Conservation (phyloP, 352 stramenopile genomes). For the Globisporangium perplexum region DNA sequence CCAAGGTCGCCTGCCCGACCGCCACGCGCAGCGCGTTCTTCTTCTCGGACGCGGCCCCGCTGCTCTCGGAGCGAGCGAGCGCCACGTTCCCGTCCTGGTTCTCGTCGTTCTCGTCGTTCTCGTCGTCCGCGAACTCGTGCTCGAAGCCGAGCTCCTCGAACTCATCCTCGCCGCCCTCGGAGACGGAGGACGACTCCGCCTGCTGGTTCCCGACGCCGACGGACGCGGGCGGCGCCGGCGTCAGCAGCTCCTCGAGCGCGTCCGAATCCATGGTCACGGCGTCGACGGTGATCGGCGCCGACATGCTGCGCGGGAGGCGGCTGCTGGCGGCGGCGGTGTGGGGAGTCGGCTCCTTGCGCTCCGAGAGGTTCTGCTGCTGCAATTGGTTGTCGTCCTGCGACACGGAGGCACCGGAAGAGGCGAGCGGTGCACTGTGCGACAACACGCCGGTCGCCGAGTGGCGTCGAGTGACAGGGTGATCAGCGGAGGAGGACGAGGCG, state of each 20-base stretch:
- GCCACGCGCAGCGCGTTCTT: slow-evolving; percentile 37
- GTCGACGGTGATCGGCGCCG: not conserved
- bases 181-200: not conserved
- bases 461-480: not conserved
- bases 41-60: not conserved
- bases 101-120: slow-evolving; percentile 7
- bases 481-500: too few relatives aligned
- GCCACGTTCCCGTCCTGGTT: slow-evolving; percentile 6
- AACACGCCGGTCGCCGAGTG: not conserved
- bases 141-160: slow-evolving; percentile 11
- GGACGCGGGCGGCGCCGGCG: not conserved
- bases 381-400: not conserved
- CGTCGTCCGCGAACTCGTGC: not conserved
- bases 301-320: slow-evolving; percentile 1
- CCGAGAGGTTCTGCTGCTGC: not conserved
- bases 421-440: not conserved
- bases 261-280: not conserved
- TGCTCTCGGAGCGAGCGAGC: not conserved
- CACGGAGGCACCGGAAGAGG: not conserved
- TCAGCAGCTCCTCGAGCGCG: not conserved
- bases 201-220: not conserved
- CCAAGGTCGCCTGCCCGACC: slow-evolving; percentile 32
- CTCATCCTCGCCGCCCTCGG: not conserved
- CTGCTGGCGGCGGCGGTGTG: not conserved
- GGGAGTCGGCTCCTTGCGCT: not conserved